Base-by-base conservation (phyloP, 495 filamentous ascomycete species). In the Tetracladium marchalianum region DNA sequence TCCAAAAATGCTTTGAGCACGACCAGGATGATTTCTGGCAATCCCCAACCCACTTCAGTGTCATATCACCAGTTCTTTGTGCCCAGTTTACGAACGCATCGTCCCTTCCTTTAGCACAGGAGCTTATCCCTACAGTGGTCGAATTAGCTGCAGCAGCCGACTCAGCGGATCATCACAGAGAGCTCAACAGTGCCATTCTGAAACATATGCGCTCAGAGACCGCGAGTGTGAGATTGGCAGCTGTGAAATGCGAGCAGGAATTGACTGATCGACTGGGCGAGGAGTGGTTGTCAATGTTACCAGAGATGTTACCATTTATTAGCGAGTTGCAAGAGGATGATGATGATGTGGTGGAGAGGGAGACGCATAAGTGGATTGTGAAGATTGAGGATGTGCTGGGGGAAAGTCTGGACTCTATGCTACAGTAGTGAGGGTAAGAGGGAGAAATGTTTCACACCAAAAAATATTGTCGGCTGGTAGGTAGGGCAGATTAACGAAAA, bases 261-360 rank as follows among this genome's bases (percentile, higher is more conserved):
- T 70, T 98, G 41, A 90, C 88, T 16, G 74, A 79, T 43, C 69
- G 76, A 44, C 63, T 96, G 17, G 89, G 87, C 17, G 87, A 96
- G 55, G 92, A 97, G 53, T 97, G 93, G 93, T 63, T 97, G 48
- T 73, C 77, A 1, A 70, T 90, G 62, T 64, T 97, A 61, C 85
- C 90, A 0, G 90, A 98, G 73, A 95, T 95, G 80, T 67, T 97
- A 53, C 92, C 92, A 31, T 84, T 86, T 44, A 92, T 98, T 41
- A 90, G 84, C 50, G 92, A 98, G 65, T 57, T 93, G 51, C 84
- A 92, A 69, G 93, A 98, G 62, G 92, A 98, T 62, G 92, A 95
- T 52, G 87, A 96, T 52, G 90, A 96, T 64, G 69, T 63, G 18
- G 90, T 98, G 34, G 92, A 96, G 71, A 68, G 79, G 53, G 90